Percentiles rank a stretch among this genome's conserved stretches.
These are phyloP conservation scores for Albizia julibrissin DNA, from an alignment of 306 rosid species.

Conservation along the genomic window DNA sequence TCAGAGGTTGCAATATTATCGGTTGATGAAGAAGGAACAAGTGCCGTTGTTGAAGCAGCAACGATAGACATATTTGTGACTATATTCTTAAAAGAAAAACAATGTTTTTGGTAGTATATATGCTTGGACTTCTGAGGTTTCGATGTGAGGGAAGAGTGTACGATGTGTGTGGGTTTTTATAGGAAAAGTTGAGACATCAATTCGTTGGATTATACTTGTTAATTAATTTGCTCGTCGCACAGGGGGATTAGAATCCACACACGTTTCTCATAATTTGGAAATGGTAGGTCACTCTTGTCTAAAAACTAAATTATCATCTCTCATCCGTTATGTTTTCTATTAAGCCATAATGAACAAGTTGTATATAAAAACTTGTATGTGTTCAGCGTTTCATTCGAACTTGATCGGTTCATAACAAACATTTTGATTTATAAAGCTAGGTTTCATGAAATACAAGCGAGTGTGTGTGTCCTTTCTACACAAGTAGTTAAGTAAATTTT, in stretches of 20 bases:
- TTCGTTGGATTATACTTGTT: background rate
- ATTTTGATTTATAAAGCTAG: too few species aligned
- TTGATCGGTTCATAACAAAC: too few species aligned
- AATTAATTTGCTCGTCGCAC: background rate
- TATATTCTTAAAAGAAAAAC: background rate
- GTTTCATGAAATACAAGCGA: too few species aligned
- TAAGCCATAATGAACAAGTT: too few species aligned
- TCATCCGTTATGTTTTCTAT: too few species aligned
- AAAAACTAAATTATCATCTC: too few species aligned
- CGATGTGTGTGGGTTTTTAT: background rate
- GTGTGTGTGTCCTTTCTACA: too few species aligned
- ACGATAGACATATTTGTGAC: background rate
- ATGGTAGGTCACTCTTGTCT: background rate
- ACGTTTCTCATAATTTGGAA: background rate
- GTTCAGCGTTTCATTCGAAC: too few species aligned
- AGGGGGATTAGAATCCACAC: background rate
- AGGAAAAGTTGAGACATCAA: background rate
- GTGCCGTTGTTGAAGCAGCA: background rate
- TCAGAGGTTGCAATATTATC: background rate
- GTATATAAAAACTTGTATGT: too few species aligned
- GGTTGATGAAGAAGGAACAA: background rate
- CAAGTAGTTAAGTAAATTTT: too few species aligned
- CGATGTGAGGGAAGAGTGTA: background rate
- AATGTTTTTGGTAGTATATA: background rate
- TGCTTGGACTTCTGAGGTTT: background rate